These are phyloP conservation scores for Umbelopsis sp. DNA, from an alignment of 371 early-diverging fungal genomes.

Conservation along the genomic window DNA sequence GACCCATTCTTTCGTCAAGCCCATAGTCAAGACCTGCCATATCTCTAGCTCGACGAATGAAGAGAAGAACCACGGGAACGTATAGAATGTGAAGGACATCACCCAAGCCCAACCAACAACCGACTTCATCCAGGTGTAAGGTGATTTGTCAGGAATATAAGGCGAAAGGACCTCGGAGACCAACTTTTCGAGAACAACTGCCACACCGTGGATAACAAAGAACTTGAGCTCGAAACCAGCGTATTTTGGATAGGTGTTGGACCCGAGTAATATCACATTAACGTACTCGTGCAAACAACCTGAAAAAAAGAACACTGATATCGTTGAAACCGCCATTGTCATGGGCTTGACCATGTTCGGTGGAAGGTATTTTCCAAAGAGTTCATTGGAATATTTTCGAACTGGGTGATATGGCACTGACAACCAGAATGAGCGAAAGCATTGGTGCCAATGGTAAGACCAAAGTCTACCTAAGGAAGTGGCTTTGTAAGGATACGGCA, in stretches of 20 bases:
- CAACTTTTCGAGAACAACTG: constrained; percentile 2
- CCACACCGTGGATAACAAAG: not conserved
- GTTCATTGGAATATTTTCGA: constrained; percentile 22
- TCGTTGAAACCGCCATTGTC: not conserved
- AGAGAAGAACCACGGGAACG: constrained; percentile 5
- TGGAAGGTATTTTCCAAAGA: not conserved
- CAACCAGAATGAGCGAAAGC: constrained; percentile 44
- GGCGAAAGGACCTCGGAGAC: not conserved
- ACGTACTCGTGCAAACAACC: constrained; percentile 11
- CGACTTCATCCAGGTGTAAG: constrained; percentile 7
- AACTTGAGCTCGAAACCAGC: constrained; percentile 1
- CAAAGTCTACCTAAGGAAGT: constrained; percentile 38
- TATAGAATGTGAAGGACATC: constrained; percentile 1
- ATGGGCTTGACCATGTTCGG: not conserved
- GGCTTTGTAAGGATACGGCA: constrained; percentile 37
- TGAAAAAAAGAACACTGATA: constrained; percentile 2
- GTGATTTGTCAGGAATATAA: not conserved
- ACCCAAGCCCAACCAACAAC: constrained; percentile 1
- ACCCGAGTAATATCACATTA: not conserved
- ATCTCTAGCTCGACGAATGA: constrained; percentile 1
- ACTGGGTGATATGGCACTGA: constrained; percentile 45
- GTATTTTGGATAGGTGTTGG: not conserved
- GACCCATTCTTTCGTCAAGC: not conserved
- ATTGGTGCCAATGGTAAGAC: constrained; percentile 48
- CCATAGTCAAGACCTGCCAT: constrained; percentile 6